Evolutionary conservation across 495 filamentous ascomycete genomes (phyloP).

Genomic region (Podospora comata): DNA sequence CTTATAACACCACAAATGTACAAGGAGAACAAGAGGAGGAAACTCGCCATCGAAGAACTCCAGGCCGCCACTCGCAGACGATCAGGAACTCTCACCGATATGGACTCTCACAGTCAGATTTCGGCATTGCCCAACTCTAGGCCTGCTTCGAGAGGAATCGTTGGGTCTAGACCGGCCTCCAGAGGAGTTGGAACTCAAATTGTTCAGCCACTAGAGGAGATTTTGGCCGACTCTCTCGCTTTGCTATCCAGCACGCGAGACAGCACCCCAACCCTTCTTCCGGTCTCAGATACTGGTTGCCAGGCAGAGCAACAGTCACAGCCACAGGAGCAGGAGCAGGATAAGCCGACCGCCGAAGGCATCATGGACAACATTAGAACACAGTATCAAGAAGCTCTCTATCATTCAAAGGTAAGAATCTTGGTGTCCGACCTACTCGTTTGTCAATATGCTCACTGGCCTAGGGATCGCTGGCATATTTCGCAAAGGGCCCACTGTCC

Average conservation of each 20-base stretch:
- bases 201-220: not conserved
- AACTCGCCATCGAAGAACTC: constrained; percentile 52
- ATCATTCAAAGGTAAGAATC: constrained; percentile 70
- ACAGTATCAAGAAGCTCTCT: constrained; percentile 87
- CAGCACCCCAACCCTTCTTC: constrained; percentile 1
- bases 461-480: constrained; percentile 88
- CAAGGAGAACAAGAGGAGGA: constrained; percentile 46
- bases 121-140: constrained; percentile 1
- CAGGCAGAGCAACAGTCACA: not conserved
- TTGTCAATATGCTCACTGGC: constrained; percentile 25
- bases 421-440: not conserved
- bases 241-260: not conserved
- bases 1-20: constrained; percentile 40
- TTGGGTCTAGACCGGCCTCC: constrained; percentile 11
- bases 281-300: not conserved
- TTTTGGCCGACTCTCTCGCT: not conserved
- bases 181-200: not conserved
- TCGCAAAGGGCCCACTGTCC: constrained; percentile 93
- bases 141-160: constrained; percentile 4
- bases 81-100: constrained; percentile 33
- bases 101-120: constrained; percentile 24
- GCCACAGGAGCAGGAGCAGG: not conserved
- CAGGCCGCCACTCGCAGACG: constrained; percentile 36
- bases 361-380: constrained; percentile 64
- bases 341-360: constrained; percentile 57